Conservation (phyloP, 1,139 yeast genomes). For the Candida sp. region DNA sequence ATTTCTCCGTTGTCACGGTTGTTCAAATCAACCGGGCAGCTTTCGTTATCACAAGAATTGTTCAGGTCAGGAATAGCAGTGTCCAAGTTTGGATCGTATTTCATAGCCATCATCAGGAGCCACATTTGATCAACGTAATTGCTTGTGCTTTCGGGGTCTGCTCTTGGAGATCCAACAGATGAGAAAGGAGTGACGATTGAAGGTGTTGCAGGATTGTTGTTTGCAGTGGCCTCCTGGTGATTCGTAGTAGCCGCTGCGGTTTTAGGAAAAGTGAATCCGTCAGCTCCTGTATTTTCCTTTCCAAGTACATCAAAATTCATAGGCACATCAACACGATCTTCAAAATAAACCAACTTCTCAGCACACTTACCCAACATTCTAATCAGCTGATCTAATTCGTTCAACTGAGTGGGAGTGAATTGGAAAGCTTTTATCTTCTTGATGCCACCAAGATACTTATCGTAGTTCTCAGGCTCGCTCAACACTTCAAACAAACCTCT, state of each 20-base stretch:
- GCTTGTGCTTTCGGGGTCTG: constrained; percentile 30
- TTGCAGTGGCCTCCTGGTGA: background rate
- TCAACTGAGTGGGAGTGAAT: constrained; percentile 26
- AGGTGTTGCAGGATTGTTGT: constrained; percentile 1
- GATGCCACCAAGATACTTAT: constrained; percentile 18
- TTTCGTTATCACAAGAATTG: background rate
- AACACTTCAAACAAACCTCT: constrained; percentile 31
- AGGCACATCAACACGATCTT: constrained; percentile 6
- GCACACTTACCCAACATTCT: constrained; percentile 9
- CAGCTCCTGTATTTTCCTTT: background rate
- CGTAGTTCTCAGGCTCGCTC: constrained; percentile 34
- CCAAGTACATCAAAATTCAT: background rate
- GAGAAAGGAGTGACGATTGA: constrained; percentile 9
- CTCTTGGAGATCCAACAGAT: constrained; percentile 19
- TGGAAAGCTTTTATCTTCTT: constrained; percentile 14
- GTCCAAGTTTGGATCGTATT: constrained; percentile 21
- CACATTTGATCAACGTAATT: constrained; percentile 44
- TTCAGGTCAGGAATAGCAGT: background rate
- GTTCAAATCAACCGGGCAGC: background rate
- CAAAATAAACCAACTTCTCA: constrained; percentile 10
- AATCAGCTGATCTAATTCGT: constrained; percentile 23
- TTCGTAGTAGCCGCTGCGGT: constrained; percentile 1
- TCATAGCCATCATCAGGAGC: constrained; percentile 39
- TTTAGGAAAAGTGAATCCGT: background rate
- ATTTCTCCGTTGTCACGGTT: constrained; percentile 3